These are phyloP conservation scores for Cordyceps farinosa DNA, from an alignment of 2,329 filamentous ascomycete genomes.

Conservation along the genomic window DNA sequence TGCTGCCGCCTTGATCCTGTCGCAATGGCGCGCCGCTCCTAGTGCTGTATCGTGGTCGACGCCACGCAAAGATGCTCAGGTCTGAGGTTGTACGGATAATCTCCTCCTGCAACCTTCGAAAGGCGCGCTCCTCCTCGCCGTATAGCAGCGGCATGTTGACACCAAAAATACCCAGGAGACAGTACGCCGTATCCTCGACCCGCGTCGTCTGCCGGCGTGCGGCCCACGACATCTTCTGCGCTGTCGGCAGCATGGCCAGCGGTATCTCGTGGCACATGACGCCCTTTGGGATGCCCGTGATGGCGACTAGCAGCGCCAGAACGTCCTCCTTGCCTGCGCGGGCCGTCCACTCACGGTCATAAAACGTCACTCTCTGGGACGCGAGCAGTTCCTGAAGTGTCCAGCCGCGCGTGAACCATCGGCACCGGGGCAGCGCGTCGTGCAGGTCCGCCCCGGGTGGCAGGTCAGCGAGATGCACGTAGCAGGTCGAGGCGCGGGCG, in stretches of 20 bases:
- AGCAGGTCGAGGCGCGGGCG: too few species aligned
- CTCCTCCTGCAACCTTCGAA: constrained; percentile 22
- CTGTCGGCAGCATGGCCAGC: background rate
- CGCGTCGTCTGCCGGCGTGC: constrained; percentile 21
- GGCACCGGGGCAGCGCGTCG: constrained; percentile 18
- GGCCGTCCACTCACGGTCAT: constrained; percentile 21
- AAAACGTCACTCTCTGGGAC: constrained; percentile 27
- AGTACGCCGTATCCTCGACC: constrained; percentile 26
- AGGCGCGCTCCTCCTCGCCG: constrained; percentile 23
- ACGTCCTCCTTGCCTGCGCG: background rate
- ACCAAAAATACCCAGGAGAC: constrained; percentile 26
- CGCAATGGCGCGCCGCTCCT: background rate
- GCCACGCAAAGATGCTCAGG: constrained; percentile 20
- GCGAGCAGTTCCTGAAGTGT: constrained; percentile 22
- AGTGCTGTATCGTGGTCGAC: background rate
- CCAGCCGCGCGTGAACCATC: constrained; percentile 23
- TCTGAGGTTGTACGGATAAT: constrained; percentile 18
- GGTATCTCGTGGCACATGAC: background rate
- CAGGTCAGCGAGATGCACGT: constrained; percentile 14
- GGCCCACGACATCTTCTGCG: constrained; percentile 21
- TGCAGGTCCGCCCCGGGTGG: background rate
- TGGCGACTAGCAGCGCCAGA: background rate
- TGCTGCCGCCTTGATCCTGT: background rate
- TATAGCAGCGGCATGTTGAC: constrained; percentile 29
- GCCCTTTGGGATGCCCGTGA: background rate